These are phyloP conservation scores for Raddia guianensis DNA, from an alignment of 176 grass and related monocot genomes.

Conservation along the genomic window DNA sequence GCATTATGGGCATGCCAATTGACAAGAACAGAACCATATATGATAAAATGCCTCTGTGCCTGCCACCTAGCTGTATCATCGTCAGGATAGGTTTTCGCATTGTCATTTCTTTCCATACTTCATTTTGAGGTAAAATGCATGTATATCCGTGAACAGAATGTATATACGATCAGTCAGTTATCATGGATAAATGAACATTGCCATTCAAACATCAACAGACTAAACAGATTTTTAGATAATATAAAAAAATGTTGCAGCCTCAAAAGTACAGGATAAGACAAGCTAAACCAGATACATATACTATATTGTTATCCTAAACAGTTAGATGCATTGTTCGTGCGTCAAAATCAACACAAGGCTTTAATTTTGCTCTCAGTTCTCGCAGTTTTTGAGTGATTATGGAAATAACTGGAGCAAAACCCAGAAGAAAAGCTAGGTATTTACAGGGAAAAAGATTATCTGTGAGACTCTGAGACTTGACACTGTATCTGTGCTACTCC, in stretches of 20 bases:
- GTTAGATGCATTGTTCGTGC: no score
- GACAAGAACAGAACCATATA: not conserved
- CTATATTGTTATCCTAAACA: no score
- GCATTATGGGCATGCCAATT: no score
- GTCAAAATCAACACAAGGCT: not conserved
- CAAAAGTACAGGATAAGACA: no score
- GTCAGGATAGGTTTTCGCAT: no score
- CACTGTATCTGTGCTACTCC: not conserved
- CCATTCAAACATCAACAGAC: no score
- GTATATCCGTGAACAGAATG: not conserved
- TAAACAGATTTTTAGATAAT: no score
- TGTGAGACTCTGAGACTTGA: no score
- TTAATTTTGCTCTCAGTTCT: not conserved
- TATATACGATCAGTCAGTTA: not conserved
- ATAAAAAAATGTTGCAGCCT: no score
- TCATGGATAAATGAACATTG: no score
- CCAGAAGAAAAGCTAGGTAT: not conserved
- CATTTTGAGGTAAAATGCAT: not conserved
- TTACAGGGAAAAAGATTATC: not conserved
- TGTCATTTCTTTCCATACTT: not conserved
- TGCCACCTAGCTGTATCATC: constrained; percentile 48
- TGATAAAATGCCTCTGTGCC: constrained; percentile 43
- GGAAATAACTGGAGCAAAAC: not conserved
- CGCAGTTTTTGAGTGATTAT: not conserved
- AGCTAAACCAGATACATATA: no score